A percentile compares a stretch with the other conserved stretches of the same genome.
These are phyloP conservation scores for Ceratobasidium sp. DNA, from an alignment of 1,284 basidiomycete species.

Conservation along the genomic window DNA sequence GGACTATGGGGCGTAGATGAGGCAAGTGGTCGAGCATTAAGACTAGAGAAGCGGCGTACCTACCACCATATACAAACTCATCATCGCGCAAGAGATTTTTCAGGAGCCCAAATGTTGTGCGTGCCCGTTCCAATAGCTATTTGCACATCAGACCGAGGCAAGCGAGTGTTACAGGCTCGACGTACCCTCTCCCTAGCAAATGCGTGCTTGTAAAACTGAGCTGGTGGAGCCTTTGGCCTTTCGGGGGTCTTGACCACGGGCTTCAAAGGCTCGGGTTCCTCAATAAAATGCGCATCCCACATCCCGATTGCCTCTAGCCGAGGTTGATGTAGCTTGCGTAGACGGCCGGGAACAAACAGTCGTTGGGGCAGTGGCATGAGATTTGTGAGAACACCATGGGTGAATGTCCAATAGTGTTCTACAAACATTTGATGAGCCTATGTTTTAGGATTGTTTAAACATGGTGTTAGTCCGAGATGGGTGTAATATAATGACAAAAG, in stretches of 20 bases:
- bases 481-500: neutral
- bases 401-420: conserved; percentile 68
- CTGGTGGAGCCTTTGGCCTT: conserved; percentile 52
- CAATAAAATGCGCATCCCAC: conserved; percentile 61
- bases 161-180: neutral
- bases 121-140: conserved; percentile 71
- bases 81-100: conserved; percentile 63
- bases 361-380: conserved; percentile 72
- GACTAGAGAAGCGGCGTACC: conserved; percentile 53
- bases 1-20: conserved; percentile 57
- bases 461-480: conserved; percentile 11
- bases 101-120: conserved; percentile 67
- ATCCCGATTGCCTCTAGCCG: conserved; percentile 71
- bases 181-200: conserved; percentile 74
- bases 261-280: conserved; percentile 59
- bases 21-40: conserved; percentile 16
- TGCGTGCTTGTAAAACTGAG: conserved; percentile 59
- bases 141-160: neutral
- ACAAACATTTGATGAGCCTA: conserved; percentile 70
- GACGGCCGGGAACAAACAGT: conserved; percentile 74
- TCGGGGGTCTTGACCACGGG: conserved; percentile 54
- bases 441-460: too few relatives aligned
- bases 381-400: conserved; percentile 64
- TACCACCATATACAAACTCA: conserved; percentile 64
- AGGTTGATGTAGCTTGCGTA: conserved; percentile 66